Evolutionary conservation across 2,329 filamentous ascomycete genomes (phyloP), one percentile per base, ranked within the genome.

Genomic region (Blastomyces gilchristii): DNA sequence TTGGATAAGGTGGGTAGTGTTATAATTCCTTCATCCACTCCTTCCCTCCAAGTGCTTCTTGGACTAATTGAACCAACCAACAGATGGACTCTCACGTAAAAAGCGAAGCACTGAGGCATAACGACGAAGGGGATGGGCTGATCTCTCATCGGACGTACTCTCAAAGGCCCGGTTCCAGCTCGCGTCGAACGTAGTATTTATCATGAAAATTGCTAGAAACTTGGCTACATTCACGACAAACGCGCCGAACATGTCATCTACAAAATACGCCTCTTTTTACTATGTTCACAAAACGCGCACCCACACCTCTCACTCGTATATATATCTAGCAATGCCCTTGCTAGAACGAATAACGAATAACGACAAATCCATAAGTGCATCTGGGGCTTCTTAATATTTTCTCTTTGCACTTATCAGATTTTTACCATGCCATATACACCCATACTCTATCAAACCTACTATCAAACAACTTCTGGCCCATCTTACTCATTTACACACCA

Each of bases 1-100:
- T 76, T 87, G 22, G 81, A 84, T 68, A 78, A 81, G 72, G 74
- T 78, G 65, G 12, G 43, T 61, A 52, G 12, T 37, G 1, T n/a
- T 54, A n/a, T n/a, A 8, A 9, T 34, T 54, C 52, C n/a, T 54
- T 54, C 28, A 1, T n/a, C 37, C n/a, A 28, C 16, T 43, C 41
- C 41, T 43, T 43, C 41, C 1, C 43, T 45, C 43, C 43, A 37
- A 37, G 34, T 9, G 34, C 16, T 45, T 8, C 41, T 43, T 43
- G 25, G 28, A 28, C 49, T 50, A 14, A 50, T 28, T 50, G 22
- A 22, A 50, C 49, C 25, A 50, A 50, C 11, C 22, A 28, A 50
- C 25, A 50, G 49, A 50, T 50, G 49, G 49, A 50, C 6, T 50
- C 49, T 12, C 11, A 12, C 22, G 49, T 28, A 50, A 50, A 50